Base-by-base conservation (phyloP, 1,284 basidiomycete genomes). In the Fomitopsis palustris region DNA sequence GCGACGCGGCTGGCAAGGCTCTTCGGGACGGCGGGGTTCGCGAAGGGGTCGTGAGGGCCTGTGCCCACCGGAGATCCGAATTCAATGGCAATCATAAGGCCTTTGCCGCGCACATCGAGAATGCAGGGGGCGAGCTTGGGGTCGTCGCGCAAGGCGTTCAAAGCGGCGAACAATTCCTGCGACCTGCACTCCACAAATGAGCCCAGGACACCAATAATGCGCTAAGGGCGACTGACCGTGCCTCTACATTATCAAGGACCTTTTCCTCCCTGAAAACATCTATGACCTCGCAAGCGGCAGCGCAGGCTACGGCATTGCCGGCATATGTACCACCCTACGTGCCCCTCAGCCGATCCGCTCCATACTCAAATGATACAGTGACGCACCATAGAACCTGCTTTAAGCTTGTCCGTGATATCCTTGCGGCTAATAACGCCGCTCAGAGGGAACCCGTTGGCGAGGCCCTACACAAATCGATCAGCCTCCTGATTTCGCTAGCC, bases 371-470 rank as follows among this genome's bases (percentile, higher is more conserved):
- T 16, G 55, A 52, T 27, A 31, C 25, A 9, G 52, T 19, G 41
- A 63, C 75, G 58, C 38, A 90, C 90, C 85, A 96, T 88, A 17
- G 85, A 86, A 14, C 94, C 95, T 7, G 91, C 85, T 69, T 82
- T 84, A 62, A 96, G 81, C 67, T 80, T 85, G 72, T 93, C 91
- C 59, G 92, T 95, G 57, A 96, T 70, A 65, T 93, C 92, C 75
- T 87, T 93, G 55, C 87, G 81, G 64, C 89, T 89, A 55, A 94
- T 84, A 45, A 98, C 84, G 27, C 88, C 94, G 58, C 92, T 95
- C 61, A 98, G 78, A 1, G 96, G 96, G 83, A 96, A 97, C 14
- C 95, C 95, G 70, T 96, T 96, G 37, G 94, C 95, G 21, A 98
- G 79, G 17, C 95, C 95, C 85, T 88, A 61, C 27, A 25, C 8